These are phyloP conservation scores for Microbotryum intermedium DNA, from an alignment of 1,284 basidiomycete species.

Conservation along the genomic window DNA sequence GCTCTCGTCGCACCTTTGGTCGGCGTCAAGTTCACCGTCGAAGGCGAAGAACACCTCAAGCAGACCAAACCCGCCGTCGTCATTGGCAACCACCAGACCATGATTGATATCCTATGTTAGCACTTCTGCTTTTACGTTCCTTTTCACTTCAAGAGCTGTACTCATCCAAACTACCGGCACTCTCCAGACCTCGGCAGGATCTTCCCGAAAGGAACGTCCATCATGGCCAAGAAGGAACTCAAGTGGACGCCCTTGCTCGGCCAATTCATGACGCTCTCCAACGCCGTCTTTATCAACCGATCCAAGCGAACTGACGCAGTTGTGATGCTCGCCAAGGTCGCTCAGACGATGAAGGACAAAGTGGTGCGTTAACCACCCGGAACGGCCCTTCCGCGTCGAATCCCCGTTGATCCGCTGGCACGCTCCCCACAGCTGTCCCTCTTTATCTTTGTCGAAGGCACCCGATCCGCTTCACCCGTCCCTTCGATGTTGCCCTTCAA, in stretches of 20 bases:
- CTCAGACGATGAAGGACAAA: slow-evolving; percentile 62
- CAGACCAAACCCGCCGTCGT: slow-evolving; percentile 59
- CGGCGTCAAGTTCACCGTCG: slow-evolving; percentile 65
- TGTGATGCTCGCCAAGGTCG: slow-evolving; percentile 64
- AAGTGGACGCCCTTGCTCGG: slow-evolving; percentile 78
- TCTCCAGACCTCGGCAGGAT: slow-evolving; percentile 60
- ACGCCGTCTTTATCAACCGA: slow-evolving; percentile 90
- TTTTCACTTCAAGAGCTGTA: background rate
- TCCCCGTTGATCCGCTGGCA: background rate
- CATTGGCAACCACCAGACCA: slow-evolving; percentile 85
- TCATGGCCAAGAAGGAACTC: slow-evolving; percentile 91
- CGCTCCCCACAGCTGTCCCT: slow-evolving; percentile 52
- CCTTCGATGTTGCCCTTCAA: slow-evolving; percentile 79
- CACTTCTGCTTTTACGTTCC: too few species aligned
- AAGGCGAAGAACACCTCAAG: slow-evolving; percentile 71
- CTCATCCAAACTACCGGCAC: too few species aligned
- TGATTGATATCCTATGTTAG: slow-evolving; percentile 65
- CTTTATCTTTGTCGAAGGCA: slow-evolving; percentile 91
- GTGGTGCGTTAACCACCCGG: slow-evolving; percentile 38
- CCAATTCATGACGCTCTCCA: slow-evolving; percentile 76
- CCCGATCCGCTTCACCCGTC: slow-evolving; percentile 60
- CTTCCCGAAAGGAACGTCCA: slow-evolving; percentile 71
- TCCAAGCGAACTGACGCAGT: slow-evolving; percentile 68
- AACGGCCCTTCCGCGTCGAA: background rate
- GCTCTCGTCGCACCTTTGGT: slow-evolving; percentile 55